phyloP scores from a whole-genome alignment of 2,329 filamentous ascomycete genomes.

The Ophiostoma australiae region DNA sequence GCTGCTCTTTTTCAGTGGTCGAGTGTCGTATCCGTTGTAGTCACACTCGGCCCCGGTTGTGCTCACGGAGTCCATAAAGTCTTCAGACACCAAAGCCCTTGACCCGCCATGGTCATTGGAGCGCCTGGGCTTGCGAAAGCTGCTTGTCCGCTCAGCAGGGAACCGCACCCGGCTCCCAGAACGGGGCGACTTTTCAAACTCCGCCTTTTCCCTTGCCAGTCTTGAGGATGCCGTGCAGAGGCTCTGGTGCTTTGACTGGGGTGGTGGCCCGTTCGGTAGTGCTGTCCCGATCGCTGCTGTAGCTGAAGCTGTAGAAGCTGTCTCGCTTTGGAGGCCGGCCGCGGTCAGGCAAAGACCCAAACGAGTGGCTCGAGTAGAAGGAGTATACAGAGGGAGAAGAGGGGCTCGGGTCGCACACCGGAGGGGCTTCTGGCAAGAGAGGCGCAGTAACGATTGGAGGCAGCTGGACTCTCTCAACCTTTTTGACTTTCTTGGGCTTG shows the following conservation, averaged over 20 bases:
- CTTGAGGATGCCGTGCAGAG: not conserved
- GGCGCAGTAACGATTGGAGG: not conserved
- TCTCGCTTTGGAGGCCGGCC: not conserved
- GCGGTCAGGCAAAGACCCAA: not conserved
- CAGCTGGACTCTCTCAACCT: too few relatives aligned
- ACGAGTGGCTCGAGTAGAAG: not conserved
- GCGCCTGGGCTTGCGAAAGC: too few relatives aligned
- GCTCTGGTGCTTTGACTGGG: not conserved
- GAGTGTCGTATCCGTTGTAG: not conserved
- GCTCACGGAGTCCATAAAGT: not conserved
- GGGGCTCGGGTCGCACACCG: not conserved
- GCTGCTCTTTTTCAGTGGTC: not conserved
- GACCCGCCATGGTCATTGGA: not conserved
- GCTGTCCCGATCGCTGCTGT: not conserved
- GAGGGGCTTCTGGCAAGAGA: not conserved
- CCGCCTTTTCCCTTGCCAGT: not conserved
- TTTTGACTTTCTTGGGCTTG: not conserved
- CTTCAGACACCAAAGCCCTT: not conserved
- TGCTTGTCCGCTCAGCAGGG: not conserved
- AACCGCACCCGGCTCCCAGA: not conserved
- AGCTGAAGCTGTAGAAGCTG: not conserved
- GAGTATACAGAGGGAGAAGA: not conserved
- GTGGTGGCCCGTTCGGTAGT: not conserved
- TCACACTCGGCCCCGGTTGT: not conserved
- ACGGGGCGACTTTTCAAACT: not conserved